These are phyloP conservation scores for Botrytis deweyae DNA, from an alignment of 2,329 filamentous ascomycete genomes.

Conservation along the genomic window DNA sequence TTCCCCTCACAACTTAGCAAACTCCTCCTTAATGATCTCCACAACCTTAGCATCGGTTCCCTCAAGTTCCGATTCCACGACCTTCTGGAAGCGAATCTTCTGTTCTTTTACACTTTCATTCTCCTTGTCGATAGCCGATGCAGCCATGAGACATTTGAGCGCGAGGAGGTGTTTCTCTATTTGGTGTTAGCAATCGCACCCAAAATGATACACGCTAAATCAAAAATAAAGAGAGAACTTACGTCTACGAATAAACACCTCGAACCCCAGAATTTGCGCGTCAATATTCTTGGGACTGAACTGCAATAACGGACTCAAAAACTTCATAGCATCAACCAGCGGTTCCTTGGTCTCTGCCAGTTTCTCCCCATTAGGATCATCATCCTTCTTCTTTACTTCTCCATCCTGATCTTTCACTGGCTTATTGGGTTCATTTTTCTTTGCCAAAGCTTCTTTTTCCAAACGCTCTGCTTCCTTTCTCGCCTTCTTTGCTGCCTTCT, in stretches of 20 bases:
- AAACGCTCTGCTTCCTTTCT: constrained; percentile 74
- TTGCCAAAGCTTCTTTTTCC: constrained; percentile 77
- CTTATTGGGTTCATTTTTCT: constrained; percentile 83
- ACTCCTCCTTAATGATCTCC: constrained; percentile 68
- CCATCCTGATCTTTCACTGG: constrained; percentile 56
- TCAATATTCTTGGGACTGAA: constrained; percentile 78
- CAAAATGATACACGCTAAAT: neutral
- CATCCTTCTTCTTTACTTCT: constrained; percentile 81
- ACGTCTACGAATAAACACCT: constrained; percentile 84
- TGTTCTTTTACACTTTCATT: constrained; percentile 77
- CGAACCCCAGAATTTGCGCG: constrained; percentile 82
- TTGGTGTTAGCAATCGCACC: constrained; percentile 32
- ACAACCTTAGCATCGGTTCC: constrained; percentile 64
- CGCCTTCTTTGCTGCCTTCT: constrained; percentile 88
- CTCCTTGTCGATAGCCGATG: constrained; percentile 64
- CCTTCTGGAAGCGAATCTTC: constrained; percentile 65
- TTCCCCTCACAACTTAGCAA: constrained; percentile 45
- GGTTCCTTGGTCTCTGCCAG: constrained; percentile 80
- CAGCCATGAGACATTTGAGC: constrained; percentile 77
- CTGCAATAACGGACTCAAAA: constrained; percentile 77
- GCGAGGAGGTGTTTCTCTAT: constrained; percentile 85
- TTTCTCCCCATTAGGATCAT: constrained; percentile 80
- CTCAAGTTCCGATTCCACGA: constrained; percentile 54
- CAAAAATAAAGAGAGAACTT: constrained; percentile 42
- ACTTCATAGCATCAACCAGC: constrained; percentile 83